A percentile compares a stretch with the other conserved stretches of the same genome.
phyloP scores from a whole-genome alignment of 169 alveolate genomes.

The Cardiosporidium cionae region DNA sequence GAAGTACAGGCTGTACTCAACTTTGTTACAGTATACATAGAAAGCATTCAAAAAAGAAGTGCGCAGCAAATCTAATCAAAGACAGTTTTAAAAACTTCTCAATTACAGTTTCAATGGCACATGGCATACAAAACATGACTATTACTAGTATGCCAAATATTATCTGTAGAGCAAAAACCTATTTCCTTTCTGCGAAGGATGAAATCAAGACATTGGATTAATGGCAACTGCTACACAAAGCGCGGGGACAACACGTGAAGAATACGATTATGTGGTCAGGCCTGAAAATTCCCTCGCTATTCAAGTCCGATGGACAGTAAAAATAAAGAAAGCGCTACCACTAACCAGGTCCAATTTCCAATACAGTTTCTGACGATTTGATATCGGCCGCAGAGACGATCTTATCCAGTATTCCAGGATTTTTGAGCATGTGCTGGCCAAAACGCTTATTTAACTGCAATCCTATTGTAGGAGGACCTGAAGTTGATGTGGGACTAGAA shows the following conservation, averaged over 20 bases:
- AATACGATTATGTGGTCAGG: too few species aligned
- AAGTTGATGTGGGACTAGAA: too few species aligned
- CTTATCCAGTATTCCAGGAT: constrained; percentile 91
- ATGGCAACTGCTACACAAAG: too few species aligned
- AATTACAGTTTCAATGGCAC: background rate
- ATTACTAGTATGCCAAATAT: too few species aligned
- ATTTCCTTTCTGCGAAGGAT: too few species aligned
- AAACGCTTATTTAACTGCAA: constrained; percentile 53
- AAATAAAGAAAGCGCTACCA: background rate
- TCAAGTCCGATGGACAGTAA: background rate
- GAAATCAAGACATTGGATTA: too few species aligned
- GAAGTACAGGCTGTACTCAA: background rate
- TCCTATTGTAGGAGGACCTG: background rate
- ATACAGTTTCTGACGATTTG: constrained; percentile 90
- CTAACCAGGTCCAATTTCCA: constrained; percentile 96
- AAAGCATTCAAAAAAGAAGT: background rate
- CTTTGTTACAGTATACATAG: background rate
- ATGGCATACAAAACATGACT: too few species aligned
- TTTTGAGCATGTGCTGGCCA: constrained; percentile 97
- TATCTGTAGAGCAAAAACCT: too few species aligned
- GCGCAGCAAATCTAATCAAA: too few species aligned
- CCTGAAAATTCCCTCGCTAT: background rate
- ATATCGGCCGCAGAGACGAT: constrained; percentile 92
- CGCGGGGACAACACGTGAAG: too few species aligned
- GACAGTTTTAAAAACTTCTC: background rate